Evolutionary conservation across 768 basidiomycete genomes (phyloP), one percentile per base, ranked within the genome.

Genomic region (Lactarius psammicola): DNA sequence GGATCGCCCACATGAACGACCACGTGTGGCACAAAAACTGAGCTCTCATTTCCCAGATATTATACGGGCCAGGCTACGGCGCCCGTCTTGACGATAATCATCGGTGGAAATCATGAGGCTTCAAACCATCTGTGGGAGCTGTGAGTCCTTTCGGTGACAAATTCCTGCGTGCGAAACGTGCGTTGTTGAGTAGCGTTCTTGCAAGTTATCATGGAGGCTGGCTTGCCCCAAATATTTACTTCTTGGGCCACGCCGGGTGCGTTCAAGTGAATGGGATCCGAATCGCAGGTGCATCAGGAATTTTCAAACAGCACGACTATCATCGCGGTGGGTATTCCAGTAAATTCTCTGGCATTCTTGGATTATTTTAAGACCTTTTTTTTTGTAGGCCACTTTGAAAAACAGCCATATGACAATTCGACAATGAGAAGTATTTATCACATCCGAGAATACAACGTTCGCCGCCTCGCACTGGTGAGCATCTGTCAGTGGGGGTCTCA

Each of bases 91-190:
- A 99, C 97, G 0, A 80, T 99, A 15, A 87, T 98, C 57, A 97
- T 98, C 72, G 97, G 97, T 18, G 97, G 97, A 10, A 98, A 98
- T 74, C 97, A 98, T 75, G 97, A 98, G 77, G 94, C 94, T 1
- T 95, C 92, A 26, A 97, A 95, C 71, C 97, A 98, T 73, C 81
- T 98, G 78, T 95, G 93, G 89, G 97, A 99, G 75, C 77, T 97
- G 92, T 94, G 49, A 76, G 90, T 79, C 2, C 34, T 18, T 51
- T 26, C 15, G 20, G 42, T 44, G 23, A 23, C 42, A 42, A 5
- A 36, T 36, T 15, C 65, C 57, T 59, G n/a, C 42, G 42, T 58
- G 56, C 60, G 56, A 40, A 26, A 69, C 26, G 23, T 71, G 34
- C 31, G 46, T 46, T 31, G 59, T 68, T 23, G 66, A 57, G 11